These are phyloP conservation scores for Cytidiella melzeri DNA, from an alignment of 768 basidiomycete genomes.

Conservation along the genomic window DNA sequence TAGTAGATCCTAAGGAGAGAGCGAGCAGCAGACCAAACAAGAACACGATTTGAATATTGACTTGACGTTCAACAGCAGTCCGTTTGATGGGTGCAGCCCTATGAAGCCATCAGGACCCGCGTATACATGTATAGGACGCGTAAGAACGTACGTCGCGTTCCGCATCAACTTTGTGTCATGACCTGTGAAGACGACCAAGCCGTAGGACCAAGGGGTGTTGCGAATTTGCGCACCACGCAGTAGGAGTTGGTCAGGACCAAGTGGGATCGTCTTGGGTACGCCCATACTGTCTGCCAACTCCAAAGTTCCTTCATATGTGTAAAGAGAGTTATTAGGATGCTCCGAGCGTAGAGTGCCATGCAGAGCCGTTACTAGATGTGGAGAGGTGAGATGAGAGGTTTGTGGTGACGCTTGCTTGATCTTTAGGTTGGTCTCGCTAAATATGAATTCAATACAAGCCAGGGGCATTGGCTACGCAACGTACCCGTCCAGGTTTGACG, in stretches of 20 bases:
- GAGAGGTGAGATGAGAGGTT: constrained; percentile 73
- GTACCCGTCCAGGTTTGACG: constrained; percentile 94
- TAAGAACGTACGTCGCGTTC: constrained; percentile 81
- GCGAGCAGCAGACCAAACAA: constrained; percentile 84
- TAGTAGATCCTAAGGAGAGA: constrained; percentile 84
- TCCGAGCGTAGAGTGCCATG: constrained; percentile 87
- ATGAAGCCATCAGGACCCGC: neutral
- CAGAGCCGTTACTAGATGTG: constrained; percentile 63
- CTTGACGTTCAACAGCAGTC: constrained; percentile 92
- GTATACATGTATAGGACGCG: too few relatives aligned
- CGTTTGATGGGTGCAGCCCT: constrained; percentile 96
- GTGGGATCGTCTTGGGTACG: constrained; percentile 73
- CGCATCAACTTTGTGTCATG: constrained; percentile 99
- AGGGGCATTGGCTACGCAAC: constrained; percentile 16
- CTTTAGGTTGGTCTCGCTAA: constrained; percentile 87
- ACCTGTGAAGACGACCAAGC: constrained; percentile 88
- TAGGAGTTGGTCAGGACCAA: constrained; percentile 93
- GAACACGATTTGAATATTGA: constrained; percentile 95
- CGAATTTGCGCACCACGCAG: constrained; percentile 92
- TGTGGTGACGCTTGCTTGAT: constrained; percentile 93
- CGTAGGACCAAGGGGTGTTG: constrained; percentile 97
- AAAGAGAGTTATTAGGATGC: constrained; percentile 95
- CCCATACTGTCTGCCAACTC: constrained; percentile 54
- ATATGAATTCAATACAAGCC: neutral
- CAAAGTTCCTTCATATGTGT: constrained; percentile 87